Conservation (phyloP, 257 asterid genomes). For the Vinca minor region DNA sequence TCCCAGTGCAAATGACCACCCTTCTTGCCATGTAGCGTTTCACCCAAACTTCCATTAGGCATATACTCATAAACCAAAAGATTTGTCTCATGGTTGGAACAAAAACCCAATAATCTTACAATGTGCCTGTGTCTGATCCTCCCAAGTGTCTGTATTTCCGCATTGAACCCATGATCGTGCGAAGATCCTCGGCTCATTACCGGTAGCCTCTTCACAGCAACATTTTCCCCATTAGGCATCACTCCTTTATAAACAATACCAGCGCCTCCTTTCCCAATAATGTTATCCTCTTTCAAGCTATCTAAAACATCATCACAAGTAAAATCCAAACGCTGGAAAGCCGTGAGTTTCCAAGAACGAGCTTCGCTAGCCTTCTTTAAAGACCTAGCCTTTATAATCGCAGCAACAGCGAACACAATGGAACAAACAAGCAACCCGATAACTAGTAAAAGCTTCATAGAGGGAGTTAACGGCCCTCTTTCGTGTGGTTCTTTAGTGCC, state of each 20-base stretch:
- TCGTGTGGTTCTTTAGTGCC: conserved; percentile 48
- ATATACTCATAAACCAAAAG: conserved; percentile 83
- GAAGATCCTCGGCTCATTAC: conserved; percentile 85
- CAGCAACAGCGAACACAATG: conserved; percentile 80
- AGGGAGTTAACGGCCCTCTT: conserved; percentile 52
- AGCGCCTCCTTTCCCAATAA: conserved; percentile 95
- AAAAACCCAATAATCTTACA: conserved; percentile 76
- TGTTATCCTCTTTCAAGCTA: conserved; percentile 76
- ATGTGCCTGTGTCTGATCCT: conserved; percentile 91
- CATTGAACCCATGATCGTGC: conserved; percentile 93
- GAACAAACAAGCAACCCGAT: conserved; percentile 79
- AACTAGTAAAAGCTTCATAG: conserved; percentile 80
- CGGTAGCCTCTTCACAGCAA: conserved; percentile 79
- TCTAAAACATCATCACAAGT: conserved; percentile 81
- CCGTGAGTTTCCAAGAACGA: conserved; percentile 90
- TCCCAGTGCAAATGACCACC: conserved; percentile 96
- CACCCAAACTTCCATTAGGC: conserved; percentile 98
- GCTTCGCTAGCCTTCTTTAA: conserved; percentile 71
- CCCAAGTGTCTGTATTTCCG: conserved; percentile 92
- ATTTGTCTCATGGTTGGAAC: conserved; percentile 87
- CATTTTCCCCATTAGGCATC: conserved; percentile 70
- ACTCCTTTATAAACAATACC: conserved; percentile 83
- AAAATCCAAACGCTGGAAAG: conserved; percentile 83
- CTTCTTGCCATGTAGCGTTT: conserved; percentile 87
- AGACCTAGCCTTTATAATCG: conserved; percentile 73